Conservation (phyloP, 2,329 filamentous ascomycete genomes). For the Colletotrichum sp. region DNA sequence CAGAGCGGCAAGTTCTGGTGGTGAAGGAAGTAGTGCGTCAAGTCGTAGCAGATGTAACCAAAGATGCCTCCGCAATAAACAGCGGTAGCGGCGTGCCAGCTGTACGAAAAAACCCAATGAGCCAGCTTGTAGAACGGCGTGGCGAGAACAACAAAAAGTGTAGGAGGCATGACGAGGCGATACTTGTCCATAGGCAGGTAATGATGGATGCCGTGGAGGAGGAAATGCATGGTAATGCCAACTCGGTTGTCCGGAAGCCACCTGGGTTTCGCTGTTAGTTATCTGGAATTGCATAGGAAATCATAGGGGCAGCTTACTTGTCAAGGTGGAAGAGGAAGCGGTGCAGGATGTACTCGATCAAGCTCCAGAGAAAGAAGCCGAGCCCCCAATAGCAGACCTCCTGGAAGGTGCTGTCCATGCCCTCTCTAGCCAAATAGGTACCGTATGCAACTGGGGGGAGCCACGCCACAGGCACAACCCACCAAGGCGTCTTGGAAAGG, state of each 20-base stretch:
- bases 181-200: conserved; percentile 99
- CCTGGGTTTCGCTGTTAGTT: conserved; percentile 50
- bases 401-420: conserved; percentile 54
- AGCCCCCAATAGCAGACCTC: conserved; percentile 68
- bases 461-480: conserved; percentile 84
- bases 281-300: neutral
- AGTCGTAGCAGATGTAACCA: conserved; percentile 93
- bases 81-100: conserved; percentile 81
- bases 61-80: conserved; percentile 92
- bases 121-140: conserved; percentile 92
- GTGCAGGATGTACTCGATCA: conserved; percentile 89
- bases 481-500: conserved; percentile 95
- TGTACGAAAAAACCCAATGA: conserved; percentile 79
- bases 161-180: conserved; percentile 94
- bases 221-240: conserved; percentile 86
- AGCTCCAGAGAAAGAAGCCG: conserved; percentile 82
- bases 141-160: conserved; percentile 83
- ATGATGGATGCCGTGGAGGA: conserved; percentile 96
- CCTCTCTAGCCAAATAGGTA: conserved; percentile 66
- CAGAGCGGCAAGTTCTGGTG: conserved; percentile 89
- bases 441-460: conserved; percentile 80
- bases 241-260: conserved; percentile 90
- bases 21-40: conserved; percentile 99
- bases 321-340: conserved; percentile 95
- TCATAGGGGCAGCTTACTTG: conserved; percentile 61